Conservation (phyloP, 805 yeast genomes). For the Tetrapisispora phaffii region DNA sequence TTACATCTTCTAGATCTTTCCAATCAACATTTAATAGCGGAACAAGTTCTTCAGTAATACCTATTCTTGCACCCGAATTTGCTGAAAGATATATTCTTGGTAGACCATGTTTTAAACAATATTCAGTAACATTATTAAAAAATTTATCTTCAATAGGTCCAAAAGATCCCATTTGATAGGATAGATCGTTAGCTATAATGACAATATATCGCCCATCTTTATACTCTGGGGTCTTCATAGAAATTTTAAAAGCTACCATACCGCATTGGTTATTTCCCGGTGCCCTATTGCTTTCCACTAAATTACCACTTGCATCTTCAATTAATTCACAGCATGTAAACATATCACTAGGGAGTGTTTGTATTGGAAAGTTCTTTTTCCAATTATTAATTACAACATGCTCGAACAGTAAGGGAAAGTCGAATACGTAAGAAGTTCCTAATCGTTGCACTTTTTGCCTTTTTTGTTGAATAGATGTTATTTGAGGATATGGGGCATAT, state of each 20-base stretch:
- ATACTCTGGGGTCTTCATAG: conserved; percentile 90
- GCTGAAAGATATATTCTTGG: conserved; percentile 96
- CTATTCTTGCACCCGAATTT: conserved; percentile 98
- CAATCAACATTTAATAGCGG: conserved; percentile 87
- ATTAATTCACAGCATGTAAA: conserved; percentile 71
- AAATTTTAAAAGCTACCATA: conserved; percentile 92
- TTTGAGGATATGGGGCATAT: conserved; percentile 92
- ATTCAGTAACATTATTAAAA: conserved; percentile 86
- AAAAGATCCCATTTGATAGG: conserved; percentile 95
- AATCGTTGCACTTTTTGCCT: conserved; percentile 95
- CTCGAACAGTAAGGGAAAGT: conserved; percentile 96
- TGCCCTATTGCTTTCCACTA: conserved; percentile 85
- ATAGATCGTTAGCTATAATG: conserved; percentile 92
- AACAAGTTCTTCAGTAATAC: conserved; percentile 91
- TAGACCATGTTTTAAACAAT: conserved; percentile 80
- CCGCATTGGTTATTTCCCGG: conserved; percentile 94
- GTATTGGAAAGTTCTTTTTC: conserved; percentile 50
- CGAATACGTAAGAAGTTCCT: conserved; percentile 97
- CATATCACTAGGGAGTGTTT: conserved; percentile 50
- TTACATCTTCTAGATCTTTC: conserved; percentile 66
- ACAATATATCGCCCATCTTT: conserved; percentile 92
- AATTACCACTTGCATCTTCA: conserved; percentile 60
- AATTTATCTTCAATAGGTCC: conserved; percentile 93
- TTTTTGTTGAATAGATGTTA: conserved; percentile 95
- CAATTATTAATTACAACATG: conserved; percentile 82